Percentiles rank a stretch among this genome's conserved stretches.
Evolutionary conservation across 805 yeast species (phyloP).

Genomic region (Tetrapisispora fleetii): DNA sequence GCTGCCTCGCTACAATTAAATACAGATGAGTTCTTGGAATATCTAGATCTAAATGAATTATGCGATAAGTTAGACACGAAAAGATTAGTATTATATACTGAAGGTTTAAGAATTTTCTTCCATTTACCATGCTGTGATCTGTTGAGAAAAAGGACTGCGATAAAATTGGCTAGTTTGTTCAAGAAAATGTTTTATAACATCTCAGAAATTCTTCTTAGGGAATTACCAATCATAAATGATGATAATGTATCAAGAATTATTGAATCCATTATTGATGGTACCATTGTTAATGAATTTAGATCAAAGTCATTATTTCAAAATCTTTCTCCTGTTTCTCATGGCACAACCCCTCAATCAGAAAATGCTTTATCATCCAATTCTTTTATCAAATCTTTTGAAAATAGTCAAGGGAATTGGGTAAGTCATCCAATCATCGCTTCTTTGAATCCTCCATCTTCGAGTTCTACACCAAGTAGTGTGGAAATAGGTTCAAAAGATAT

Average conservation of each 20-base stretch:
- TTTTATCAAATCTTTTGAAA: too few species aligned
- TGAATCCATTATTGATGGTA: constrained; percentile 21
- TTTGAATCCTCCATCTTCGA: not conserved
- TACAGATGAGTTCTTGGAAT: constrained; percentile 25
- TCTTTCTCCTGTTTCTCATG: constrained; percentile 7
- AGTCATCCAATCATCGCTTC: constrained; percentile 1
- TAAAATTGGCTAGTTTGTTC: constrained; percentile 24
- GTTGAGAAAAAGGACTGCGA: constrained; percentile 20
- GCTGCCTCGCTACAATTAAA: constrained; percentile 26
- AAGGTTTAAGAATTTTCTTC: constrained; percentile 30
- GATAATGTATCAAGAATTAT: constrained; percentile 17
- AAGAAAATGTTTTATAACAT: constrained; percentile 22
- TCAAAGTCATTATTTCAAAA: constrained; percentile 8
- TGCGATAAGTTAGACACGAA: constrained; percentile 9
- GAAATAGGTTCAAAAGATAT: not conserved
- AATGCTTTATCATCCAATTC: not conserved
- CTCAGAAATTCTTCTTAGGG: constrained; percentile 20
- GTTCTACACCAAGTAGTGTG: not conserved
- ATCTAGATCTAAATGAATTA: constrained; percentile 12
- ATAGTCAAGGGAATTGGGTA: not conserved
- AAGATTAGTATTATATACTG: constrained; percentile 29
- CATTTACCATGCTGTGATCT: constrained; percentile 21
- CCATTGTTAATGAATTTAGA: constrained; percentile 14
- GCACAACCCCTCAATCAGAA: not conserved
- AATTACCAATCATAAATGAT: constrained; percentile 17